Conservation (phyloP, 768 basidiomycete genomes). For the Steccherinum ochraceum region DNA sequence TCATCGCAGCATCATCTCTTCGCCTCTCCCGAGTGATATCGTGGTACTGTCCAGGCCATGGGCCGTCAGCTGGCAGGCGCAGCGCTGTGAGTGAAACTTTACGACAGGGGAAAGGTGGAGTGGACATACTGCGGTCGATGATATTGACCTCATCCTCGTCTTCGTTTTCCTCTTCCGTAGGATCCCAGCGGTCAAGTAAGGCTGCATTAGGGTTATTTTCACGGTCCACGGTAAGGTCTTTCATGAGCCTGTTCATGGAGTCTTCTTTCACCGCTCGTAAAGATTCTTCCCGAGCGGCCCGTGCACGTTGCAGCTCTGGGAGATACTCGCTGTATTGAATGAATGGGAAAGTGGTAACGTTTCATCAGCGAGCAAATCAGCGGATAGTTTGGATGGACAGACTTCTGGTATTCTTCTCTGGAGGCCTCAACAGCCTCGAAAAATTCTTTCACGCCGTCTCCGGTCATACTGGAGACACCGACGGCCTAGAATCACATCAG, state of each 20-base stretch:
- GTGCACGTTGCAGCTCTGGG: slow-evolving; percentile 78
- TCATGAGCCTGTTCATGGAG: slow-evolving; percentile 70
- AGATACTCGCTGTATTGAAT: slow-evolving; percentile 68
- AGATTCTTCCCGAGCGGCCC: slow-evolving; percentile 53
- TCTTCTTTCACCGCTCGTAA: slow-evolving; percentile 66
- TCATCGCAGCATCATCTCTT: slow-evolving; percentile 47
- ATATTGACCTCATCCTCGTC: slow-evolving; percentile 45
- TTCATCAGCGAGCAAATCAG: background rate
- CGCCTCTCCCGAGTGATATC: slow-evolving; percentile 61
- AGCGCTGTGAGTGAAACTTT: slow-evolving; percentile 9
- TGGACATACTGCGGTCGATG: slow-evolving; percentile 62
- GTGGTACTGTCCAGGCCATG: slow-evolving; percentile 69
- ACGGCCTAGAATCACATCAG: slow-evolving; percentile 57
- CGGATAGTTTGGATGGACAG: slow-evolving; percentile 17
- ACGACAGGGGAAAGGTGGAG: slow-evolving; percentile 3
- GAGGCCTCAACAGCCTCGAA: slow-evolving; percentile 88
- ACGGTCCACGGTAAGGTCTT: slow-evolving; percentile 73
- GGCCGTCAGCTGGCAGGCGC: slow-evolving; percentile 48
- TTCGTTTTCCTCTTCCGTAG: slow-evolving; percentile 47
- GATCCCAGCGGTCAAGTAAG: slow-evolving; percentile 56
- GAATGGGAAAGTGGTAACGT: background rate
- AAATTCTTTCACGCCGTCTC: slow-evolving; percentile 89
- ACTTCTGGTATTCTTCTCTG: slow-evolving; percentile 86
- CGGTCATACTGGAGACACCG: slow-evolving; percentile 93
- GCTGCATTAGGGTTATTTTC: slow-evolving; percentile 53